A percentile compares a stretch with the other conserved stretches of the same genome.
Conservation (phyloP, 768 basidiomycete species). For the Serpula lacrymans region DNA sequence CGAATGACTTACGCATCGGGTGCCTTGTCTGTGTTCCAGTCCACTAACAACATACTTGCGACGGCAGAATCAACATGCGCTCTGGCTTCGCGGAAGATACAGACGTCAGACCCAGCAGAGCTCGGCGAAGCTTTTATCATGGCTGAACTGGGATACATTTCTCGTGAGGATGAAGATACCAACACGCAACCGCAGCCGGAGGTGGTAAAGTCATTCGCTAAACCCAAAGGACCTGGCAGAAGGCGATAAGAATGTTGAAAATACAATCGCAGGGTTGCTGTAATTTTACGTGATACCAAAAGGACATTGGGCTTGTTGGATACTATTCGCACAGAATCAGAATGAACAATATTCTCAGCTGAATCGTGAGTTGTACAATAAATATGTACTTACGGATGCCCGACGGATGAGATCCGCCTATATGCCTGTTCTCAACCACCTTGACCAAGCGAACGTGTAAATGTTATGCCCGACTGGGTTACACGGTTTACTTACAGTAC, state of each 20-base stretch:
- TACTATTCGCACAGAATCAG: too few relatives aligned
- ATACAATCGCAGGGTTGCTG: too few relatives aligned
- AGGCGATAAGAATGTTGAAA: too few relatives aligned
- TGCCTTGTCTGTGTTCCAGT: constrained; percentile 50
- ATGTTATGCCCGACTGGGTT: too few relatives aligned
- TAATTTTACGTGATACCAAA: too few relatives aligned
- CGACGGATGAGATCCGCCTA: constrained; percentile 23
- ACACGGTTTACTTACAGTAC: too few relatives aligned
- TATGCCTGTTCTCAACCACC: neutral
- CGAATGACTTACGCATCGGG: constrained; percentile 89
- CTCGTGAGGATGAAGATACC: constrained; percentile 12
- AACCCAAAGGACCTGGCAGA: constrained; percentile 66
- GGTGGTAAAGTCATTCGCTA: constrained; percentile 55
- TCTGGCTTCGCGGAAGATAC: constrained; percentile 61
- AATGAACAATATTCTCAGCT: too few relatives aligned
- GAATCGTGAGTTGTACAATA: too few relatives aligned
- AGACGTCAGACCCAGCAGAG: constrained; percentile 79
- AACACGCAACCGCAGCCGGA: constrained; percentile 8
- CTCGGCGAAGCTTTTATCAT: constrained; percentile 61
- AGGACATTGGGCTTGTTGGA: too few relatives aligned
- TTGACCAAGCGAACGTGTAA: too few relatives aligned
- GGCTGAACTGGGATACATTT: constrained; percentile 54
- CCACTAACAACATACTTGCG: constrained; percentile 50
- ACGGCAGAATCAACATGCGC: constrained; percentile 37
- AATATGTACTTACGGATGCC: too few relatives aligned